phyloP scores from a whole-genome alignment of 208 protist species.

The Leptomonas seymouri region DNA sequence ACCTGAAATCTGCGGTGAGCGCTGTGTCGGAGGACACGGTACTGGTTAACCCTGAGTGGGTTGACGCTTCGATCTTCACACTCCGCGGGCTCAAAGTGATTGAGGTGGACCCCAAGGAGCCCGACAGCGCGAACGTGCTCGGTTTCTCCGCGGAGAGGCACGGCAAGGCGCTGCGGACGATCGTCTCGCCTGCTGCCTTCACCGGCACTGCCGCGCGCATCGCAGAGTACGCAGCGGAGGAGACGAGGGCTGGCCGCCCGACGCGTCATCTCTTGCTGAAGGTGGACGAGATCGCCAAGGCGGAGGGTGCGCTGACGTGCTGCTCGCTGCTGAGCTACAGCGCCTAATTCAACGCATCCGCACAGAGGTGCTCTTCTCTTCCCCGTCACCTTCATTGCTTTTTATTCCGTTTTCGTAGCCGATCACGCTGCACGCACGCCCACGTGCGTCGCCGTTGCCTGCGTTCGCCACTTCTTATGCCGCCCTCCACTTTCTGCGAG shows the following conservation, averaged over 20 bases:
- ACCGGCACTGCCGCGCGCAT: constrained; percentile 33
- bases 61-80: constrained; percentile 48
- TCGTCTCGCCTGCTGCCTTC: constrained; percentile 38
- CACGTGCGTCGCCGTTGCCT: too few relatives aligned
- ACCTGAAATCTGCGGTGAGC: constrained; percentile 50
- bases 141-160: constrained; percentile 33
- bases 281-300: constrained; percentile 61
- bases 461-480: too few relatives aligned
- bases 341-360: constrained; percentile 7
- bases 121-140: constrained; percentile 48
- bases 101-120: constrained; percentile 35
- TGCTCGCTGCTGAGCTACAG: constrained; percentile 57
- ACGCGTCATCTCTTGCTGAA: constrained; percentile 36
- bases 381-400: not conserved
- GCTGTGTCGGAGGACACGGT: constrained; percentile 40
- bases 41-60: constrained; percentile 40
- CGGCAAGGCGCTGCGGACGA: constrained; percentile 29
- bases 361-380: not conserved
- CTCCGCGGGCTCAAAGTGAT: constrained; percentile 46
- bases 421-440: too few relatives aligned
- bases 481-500: too few relatives aligned
- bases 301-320: constrained; percentile 60
- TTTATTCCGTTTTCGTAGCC: not conserved
- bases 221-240: constrained; percentile 31
- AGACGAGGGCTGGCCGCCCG: constrained; percentile 38